These are phyloP conservation scores for Ichthyophthirius multifiliis DNA, from an alignment of 169 alveolate species.

Conservation along the genomic window DNA sequence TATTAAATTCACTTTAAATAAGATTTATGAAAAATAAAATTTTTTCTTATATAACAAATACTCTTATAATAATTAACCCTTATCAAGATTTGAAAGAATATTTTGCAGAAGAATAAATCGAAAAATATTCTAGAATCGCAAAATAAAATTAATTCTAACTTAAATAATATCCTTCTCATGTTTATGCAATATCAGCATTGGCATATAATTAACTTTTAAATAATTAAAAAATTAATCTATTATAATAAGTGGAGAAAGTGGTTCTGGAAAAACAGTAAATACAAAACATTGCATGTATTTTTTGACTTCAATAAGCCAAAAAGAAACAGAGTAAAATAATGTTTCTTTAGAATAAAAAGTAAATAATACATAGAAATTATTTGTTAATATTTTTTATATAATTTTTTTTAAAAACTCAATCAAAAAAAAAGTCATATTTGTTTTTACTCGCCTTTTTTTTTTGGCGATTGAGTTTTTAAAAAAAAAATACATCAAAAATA, in stretches of 20 bases:
- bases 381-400: too few relatives aligned
- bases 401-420: too few relatives aligned
- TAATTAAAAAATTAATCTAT: conserved; percentile 92
- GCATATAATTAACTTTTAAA: conserved; percentile 89
- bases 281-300: conserved; percentile 89
- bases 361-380: neutral
- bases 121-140: neutral
- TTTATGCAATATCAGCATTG: conserved; percentile 92
- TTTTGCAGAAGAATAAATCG: conserved; percentile 9
- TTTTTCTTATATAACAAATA: conserved; percentile 78
- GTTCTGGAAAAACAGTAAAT: conserved; percentile 99
- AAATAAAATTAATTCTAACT: neutral
- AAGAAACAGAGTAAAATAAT: neutral
- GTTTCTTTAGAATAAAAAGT: neutral
- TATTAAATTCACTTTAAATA: neutral
- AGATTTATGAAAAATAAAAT: conserved; percentile 14
- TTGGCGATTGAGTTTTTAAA: neutral
- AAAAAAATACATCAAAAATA: neutral
- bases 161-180: conserved; percentile 89
- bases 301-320: conserved; percentile 37
- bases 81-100: conserved; percentile 49
- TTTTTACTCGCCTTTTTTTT: neutral
- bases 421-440: neutral
- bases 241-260: conserved; percentile 99
- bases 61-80: conserved; percentile 81